Percentiles rank a stretch among this genome's conserved stretches.
phyloP scores from a whole-genome alignment of 1,139 yeast species.

The Yamadazyma sp. region DNA sequence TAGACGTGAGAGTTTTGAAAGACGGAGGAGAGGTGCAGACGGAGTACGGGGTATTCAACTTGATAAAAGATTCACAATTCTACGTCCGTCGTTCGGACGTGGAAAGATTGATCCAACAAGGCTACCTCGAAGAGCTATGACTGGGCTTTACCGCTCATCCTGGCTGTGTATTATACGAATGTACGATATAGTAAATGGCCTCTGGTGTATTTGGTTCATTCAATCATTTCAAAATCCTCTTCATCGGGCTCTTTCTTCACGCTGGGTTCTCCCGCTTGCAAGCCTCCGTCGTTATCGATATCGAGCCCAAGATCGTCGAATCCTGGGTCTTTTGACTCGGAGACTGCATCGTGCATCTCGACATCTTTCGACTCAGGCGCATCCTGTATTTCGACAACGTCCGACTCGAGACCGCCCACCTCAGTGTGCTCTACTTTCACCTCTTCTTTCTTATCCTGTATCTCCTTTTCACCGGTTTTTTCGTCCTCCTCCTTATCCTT shows the following conservation, averaged over 20 bases:
- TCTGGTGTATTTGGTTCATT: not conserved
- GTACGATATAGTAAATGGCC: not conserved
- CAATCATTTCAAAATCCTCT: slow-evolving; percentile 4
- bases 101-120: slow-evolving; percentile 91
- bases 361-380: too few species aligned
- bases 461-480: not conserved
- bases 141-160: not conserved
- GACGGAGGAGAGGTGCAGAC: slow-evolving; percentile 98
- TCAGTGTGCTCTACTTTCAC: not conserved
- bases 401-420: too few species aligned
- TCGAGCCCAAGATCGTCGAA: slow-evolving; percentile 4
- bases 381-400: too few species aligned
- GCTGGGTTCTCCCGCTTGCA: not conserved
- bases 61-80: slow-evolving; percentile 94
- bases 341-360: too few species aligned
- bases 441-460: slow-evolving; percentile 1
- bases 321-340: slow-evolving; percentile 2
- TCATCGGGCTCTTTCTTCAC: slow-evolving; percentile 1
- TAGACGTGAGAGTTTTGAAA: slow-evolving; percentile 88
- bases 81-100: slow-evolving; percentile 93
- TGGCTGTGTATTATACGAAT: slow-evolving; percentile 2
- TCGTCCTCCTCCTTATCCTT: slow-evolving; percentile 1
- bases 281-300: not conserved
- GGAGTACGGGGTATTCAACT: slow-evolving; percentile 92
- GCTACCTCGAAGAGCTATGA: slow-evolving; percentile 67